A percentile compares a stretch with the other conserved stretches of the same genome.
These are phyloP conservation scores for Galerina sulciceps DNA, from an alignment of 768 basidiomycete species.

Conservation along the genomic window DNA sequence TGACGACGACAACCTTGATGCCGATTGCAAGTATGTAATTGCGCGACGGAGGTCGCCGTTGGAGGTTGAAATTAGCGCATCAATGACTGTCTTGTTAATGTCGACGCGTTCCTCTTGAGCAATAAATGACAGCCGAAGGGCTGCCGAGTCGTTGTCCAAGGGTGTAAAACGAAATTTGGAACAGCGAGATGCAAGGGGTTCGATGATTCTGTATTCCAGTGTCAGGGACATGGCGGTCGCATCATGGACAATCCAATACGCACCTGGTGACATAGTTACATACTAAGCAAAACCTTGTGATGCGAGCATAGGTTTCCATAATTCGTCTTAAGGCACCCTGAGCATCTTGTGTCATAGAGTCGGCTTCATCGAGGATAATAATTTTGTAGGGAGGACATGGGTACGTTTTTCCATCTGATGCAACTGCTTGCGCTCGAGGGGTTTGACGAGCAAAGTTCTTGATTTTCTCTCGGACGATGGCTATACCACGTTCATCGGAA, in stretches of 20 bases:
- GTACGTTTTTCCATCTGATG: conserved; percentile 83
- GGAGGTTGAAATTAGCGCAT: conserved; percentile 78
- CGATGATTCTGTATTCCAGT: conserved; percentile 77
- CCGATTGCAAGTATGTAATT: conserved; percentile 97
- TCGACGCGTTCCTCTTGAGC: conserved; percentile 74
- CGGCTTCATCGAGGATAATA: conserved; percentile 97
- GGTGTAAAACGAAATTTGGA: conserved; percentile 99
- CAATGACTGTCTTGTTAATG: conserved; percentile 61
- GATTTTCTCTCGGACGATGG: conserved; percentile 97
- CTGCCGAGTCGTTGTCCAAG: conserved; percentile 78
- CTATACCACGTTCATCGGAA: conserved; percentile 97
- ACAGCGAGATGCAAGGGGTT: conserved; percentile 97
- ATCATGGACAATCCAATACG: conserved; percentile 14
- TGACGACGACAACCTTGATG: conserved; percentile 82
- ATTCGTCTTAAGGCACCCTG: conserved; percentile 97
- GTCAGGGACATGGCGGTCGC: neutral
- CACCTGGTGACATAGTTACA: conserved; percentile 99
- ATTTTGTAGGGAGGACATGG: conserved; percentile 99
- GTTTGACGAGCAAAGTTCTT: conserved; percentile 97
- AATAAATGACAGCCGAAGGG: conserved; percentile 77
- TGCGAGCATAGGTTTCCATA: conserved; percentile 98
- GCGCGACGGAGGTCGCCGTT: conserved; percentile 94
- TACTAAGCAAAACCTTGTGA: conserved; percentile 96
- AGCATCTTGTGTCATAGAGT: conserved; percentile 99
- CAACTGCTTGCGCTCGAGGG: conserved; percentile 72